phyloP scores from a whole-genome alignment of 768 basidiomycete species.

The Pleurotus pulmonarius region DNA sequence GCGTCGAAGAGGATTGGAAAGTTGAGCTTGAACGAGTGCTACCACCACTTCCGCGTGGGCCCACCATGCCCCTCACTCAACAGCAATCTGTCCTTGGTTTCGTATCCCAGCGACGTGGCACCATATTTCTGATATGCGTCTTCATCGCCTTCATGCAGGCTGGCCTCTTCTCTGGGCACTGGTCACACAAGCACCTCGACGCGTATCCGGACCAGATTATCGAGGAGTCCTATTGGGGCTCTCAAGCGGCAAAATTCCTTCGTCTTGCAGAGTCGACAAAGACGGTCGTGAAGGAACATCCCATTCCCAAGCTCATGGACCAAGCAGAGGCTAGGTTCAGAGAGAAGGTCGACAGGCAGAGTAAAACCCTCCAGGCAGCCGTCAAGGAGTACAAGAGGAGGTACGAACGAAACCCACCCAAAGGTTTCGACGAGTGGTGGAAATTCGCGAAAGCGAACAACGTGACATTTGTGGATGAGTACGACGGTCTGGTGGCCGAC shows the following conservation, averaged over 20 bases:
- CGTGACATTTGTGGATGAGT: constrained; percentile 86
- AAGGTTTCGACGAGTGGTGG: constrained; percentile 92
- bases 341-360: constrained; percentile 66
- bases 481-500: constrained; percentile 75
- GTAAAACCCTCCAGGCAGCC: constrained; percentile 73
- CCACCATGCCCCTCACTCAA: constrained; percentile 3
- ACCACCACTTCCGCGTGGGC: neutral
- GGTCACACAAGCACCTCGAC: constrained; percentile 17
- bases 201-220: constrained; percentile 11
- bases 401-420: constrained; percentile 78
- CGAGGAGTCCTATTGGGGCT: constrained; percentile 17
- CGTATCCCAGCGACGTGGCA: constrained; percentile 22
- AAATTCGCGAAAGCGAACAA: constrained; percentile 67
- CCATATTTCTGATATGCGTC: constrained; percentile 37
- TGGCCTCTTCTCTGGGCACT: constrained; percentile 41
- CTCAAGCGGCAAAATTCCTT: constrained; percentile 13
- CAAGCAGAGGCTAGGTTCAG: constrained; percentile 77
- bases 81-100: constrained; percentile 1
- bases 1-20: neutral
- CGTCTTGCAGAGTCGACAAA: constrained; percentile 4
- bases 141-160: constrained; percentile 47
- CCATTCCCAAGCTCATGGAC: constrained; percentile 81
- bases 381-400: constrained; percentile 78
- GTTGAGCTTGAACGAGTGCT: neutral
- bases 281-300: constrained; percentile 44